Percentiles rank a stretch among this genome's conserved stretches.
These are phyloP conservation scores for Seminavis robusta DNA, from an alignment of 108 stramenopile genomes.

Conservation along the genomic window DNA sequence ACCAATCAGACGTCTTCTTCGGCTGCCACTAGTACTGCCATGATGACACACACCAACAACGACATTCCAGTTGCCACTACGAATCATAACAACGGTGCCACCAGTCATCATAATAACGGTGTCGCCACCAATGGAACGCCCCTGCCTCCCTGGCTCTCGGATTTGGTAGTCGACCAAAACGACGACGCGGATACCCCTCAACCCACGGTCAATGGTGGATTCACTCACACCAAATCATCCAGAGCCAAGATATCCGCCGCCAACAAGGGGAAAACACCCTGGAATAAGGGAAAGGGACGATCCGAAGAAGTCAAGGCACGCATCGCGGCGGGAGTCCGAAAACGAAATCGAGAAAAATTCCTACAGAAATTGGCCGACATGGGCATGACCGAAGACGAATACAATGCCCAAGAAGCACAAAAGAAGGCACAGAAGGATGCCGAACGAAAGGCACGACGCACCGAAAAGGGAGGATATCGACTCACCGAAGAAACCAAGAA, in stretches of 20 bases:
- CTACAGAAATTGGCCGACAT: conserved; percentile 54
- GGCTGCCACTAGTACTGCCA: no score
- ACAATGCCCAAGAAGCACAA: conserved; percentile 36
- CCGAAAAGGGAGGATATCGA: conserved; percentile 76
- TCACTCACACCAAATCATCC: conserved; percentile 63
- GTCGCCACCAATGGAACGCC: neutral
- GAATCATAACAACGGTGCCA: neutral
- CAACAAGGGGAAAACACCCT: conserved; percentile 84
- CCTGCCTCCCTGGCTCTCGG: no score
- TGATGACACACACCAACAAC: no score
- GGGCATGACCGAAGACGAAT: conserved; percentile 80
- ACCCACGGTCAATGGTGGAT: conserved; percentile 77
- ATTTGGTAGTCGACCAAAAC: no score
- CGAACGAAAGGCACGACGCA: conserved; percentile 57
- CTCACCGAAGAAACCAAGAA: conserved; percentile 77
- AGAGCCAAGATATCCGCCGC: conserved; percentile 81
- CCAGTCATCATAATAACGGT: neutral
- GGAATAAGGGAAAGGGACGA: conserved; percentile 80
- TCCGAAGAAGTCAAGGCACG: conserved; percentile 63
- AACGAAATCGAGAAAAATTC: conserved; percentile 63
- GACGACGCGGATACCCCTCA: conserved; percentile 33
- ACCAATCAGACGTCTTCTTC: no score
- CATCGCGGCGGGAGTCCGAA: conserved; percentile 77
- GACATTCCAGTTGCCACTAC: no score
- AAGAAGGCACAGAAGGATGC: conserved; percentile 27